Evolutionary conservation across 2,329 filamentous ascomycete species (phyloP).

Genomic region (Fusarium fujikuroi): DNA sequence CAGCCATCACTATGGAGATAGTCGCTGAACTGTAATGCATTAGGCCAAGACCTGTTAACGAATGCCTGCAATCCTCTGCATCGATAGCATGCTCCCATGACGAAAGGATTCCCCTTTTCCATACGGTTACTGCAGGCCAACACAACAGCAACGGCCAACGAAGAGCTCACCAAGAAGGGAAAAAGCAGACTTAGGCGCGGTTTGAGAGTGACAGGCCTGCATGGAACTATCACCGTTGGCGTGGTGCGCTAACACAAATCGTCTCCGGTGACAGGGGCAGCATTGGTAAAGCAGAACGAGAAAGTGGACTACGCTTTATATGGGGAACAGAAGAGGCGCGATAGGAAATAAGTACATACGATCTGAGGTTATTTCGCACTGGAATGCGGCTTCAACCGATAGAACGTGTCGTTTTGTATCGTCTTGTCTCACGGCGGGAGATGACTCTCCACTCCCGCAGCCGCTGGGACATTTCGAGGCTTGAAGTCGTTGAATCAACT

Average conservation of each 20-base stretch:
- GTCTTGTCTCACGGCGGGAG: slow-evolving; percentile 27
- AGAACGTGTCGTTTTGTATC: neutral
- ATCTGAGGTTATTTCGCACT: slow-evolving; percentile 7
- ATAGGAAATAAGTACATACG: neutral
- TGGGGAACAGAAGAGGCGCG: neutral
- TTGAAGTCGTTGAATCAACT: slow-evolving; percentile 13
- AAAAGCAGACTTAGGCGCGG: neutral
- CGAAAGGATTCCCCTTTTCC: neutral
- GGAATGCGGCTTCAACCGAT: slow-evolving; percentile 13
- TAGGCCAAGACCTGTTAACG: neutral
- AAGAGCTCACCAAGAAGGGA: neutral
- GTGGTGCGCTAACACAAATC: slow-evolving; percentile 22
- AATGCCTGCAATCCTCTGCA: neutral
- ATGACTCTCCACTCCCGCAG: neutral
- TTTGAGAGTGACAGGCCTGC: slow-evolving; percentile 23
- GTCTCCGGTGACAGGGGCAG: slow-evolving; percentile 17
- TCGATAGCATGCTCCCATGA: neutral
- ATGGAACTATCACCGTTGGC: slow-evolving; percentile 29
- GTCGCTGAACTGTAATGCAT: neutral
- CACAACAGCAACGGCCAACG: neutral
- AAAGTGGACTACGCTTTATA: slow-evolving; percentile 4
- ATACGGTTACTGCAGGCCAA: neutral
- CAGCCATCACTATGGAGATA: neutral
- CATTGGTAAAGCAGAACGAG: neutral
- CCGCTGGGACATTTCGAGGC: neutral